A percentile compares a stretch with the other conserved stretches of the same genome.
Conservation (phyloP, 1,284 basidiomycete species). For the Ustanciosporium gigantosporum region DNA sequence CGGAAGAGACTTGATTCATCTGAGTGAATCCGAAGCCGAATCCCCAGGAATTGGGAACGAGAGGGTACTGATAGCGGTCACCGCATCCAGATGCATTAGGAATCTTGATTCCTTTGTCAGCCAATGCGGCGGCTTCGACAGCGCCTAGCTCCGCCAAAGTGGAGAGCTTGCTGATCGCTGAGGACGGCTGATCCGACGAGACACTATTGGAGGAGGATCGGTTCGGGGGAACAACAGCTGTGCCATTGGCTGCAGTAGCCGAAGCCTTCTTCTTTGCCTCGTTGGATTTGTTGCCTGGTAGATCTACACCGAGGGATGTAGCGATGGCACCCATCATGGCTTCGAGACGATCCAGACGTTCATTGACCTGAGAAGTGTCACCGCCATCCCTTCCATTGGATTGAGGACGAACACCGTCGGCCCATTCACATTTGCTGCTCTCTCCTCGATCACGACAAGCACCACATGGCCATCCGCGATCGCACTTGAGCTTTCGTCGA, state of each 20-base stretch:
- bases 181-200: not conserved
- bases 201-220: not conserved
- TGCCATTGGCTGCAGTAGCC: not conserved
- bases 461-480: constrained; percentile 47
- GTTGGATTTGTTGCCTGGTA: constrained; percentile 6
- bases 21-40: constrained; percentile 41
- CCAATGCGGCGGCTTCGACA: constrained; percentile 6
- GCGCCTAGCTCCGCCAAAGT: constrained; percentile 40
- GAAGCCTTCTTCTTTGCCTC: not conserved
- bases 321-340: constrained; percentile 43
- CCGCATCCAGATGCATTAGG: not conserved
- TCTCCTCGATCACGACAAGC: constrained; percentile 44
- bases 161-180: constrained; percentile 24
- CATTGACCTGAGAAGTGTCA: constrained; percentile 20
- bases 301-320: constrained; percentile 23
- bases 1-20: constrained; percentile 16
- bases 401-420: constrained; percentile 49
- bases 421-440: constrained; percentile 51
- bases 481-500: constrained; percentile 52
- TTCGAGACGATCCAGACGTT: constrained; percentile 46
- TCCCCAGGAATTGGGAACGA: constrained; percentile 22
- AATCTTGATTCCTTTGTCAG: not conserved
- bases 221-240: not conserved
- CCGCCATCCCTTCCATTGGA: constrained; percentile 35
- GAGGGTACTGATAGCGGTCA: not conserved